Percentiles rank a stretch among this genome's conserved stretches.
phyloP scores from a whole-genome alignment of 1,284 basidiomycete genomes.

The Phaffia rhodozyma region DNA sequence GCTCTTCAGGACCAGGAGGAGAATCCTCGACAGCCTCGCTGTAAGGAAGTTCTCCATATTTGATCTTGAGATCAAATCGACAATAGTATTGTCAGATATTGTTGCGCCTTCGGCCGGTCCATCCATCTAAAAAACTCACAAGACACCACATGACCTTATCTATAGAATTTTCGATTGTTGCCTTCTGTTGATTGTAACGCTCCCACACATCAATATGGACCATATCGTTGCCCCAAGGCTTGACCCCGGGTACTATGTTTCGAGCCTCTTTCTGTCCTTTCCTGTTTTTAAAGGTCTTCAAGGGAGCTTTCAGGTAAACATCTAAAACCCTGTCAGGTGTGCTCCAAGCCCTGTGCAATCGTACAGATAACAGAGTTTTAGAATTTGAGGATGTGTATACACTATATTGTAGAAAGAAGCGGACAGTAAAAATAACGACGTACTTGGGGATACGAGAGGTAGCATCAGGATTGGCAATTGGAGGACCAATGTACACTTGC shows the following conservation, averaged over 20 bases:
- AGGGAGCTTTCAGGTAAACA: conserved; percentile 40
- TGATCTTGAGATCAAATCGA: conserved; percentile 65
- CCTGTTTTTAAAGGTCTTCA: conserved; percentile 3
- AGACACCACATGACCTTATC: conserved; percentile 30
- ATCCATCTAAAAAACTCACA: conserved; percentile 20
- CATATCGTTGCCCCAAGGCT: conserved; percentile 22
- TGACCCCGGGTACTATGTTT: conserved; percentile 41
- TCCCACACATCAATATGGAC: conserved; percentile 45
- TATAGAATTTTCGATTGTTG: conserved; percentile 47
- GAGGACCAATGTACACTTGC: not conserved
- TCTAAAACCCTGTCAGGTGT: conserved; percentile 71
- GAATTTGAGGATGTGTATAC: conserved; percentile 8
- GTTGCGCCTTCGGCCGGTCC: not conserved
- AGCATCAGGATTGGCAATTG: conserved; percentile 8
- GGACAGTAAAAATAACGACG: not conserved
- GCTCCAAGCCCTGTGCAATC: conserved; percentile 44
- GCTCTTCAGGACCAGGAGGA: conserved; percentile 50
- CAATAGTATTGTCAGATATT: not conserved
- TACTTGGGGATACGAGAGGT: conserved; percentile 1
- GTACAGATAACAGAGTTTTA: conserved; percentile 6
- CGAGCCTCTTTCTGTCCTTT: conserved; percentile 26
- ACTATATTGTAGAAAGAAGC: not conserved
- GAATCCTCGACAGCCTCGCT: conserved; percentile 82
- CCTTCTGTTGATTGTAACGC: conserved; percentile 38
- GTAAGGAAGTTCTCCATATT: conserved; percentile 83